phyloP scores from a whole-genome alignment of 305 asterid species.

The Euphrasia arctica region DNA sequence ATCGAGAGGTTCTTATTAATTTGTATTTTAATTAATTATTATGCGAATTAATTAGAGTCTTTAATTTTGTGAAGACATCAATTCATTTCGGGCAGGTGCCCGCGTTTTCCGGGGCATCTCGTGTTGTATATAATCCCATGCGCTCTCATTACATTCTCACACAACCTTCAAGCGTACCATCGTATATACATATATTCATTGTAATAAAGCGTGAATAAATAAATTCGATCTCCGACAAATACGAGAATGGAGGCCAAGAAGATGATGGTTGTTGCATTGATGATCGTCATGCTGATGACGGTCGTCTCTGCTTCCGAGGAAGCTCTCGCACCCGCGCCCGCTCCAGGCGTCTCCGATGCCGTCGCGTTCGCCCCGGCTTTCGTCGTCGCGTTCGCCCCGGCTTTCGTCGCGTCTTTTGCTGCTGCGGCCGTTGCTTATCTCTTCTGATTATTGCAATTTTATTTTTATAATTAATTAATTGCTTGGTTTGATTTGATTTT shows the following conservation, averaged over 20 bases:
- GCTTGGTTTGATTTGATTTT: neutral
- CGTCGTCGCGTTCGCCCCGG: neutral
- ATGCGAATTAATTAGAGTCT: neutral
- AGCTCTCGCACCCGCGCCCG: neutral
- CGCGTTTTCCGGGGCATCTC: neutral
- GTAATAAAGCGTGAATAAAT: neutral
- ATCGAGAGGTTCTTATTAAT: neutral
- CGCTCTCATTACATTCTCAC: neutral
- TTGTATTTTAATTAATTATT: neutral
- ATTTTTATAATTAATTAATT: neutral
- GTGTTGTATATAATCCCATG: neutral
- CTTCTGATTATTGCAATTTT: neutral
- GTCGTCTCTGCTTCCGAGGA: neutral
- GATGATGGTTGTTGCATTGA: neutral
- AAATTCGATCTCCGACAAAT: neutral
- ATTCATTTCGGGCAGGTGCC: constrained; percentile 1
- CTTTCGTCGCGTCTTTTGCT: neutral
- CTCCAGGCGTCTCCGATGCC: neutral
- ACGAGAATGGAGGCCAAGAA: constrained; percentile 1
- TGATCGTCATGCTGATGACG: neutral
- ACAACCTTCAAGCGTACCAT: neutral
- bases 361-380: neutral
- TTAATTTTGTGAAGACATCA: neutral
- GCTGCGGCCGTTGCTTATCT: neutral
- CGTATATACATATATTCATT: neutral